Base-by-base conservation (phyloP, 441 rosid genomes). In the Theobroma grandiflorum region DNA sequence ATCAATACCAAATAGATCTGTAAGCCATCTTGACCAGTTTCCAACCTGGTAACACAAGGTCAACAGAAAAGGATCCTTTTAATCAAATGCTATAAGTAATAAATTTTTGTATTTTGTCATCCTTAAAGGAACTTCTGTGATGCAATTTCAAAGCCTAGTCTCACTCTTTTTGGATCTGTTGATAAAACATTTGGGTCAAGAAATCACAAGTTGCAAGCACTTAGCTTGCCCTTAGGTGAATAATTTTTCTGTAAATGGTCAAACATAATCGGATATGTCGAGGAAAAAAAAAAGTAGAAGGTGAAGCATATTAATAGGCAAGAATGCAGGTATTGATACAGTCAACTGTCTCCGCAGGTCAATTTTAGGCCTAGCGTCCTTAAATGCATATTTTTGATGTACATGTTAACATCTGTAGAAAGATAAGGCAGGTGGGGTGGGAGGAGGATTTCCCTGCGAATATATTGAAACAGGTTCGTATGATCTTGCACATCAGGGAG, bases 11-110 rank as follows among this genome's bases (percentile, higher is more conserved):
- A 95, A 96, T 62, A 92, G 83, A 89, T 96, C 99, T 49, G 93
- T 87, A 76, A 96, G 95, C 98, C 98, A 96, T 88, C 96, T 91
- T 9, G 98, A 91, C 97, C 97, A 97, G 86, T 83, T 94, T 70
- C 98, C 99, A 74, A 93, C 90, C 98, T 92, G 84, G 79, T 50
- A 85, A 26, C 58, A 72, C 20, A 31, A 62, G 74, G 35, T 80
- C 58, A 76, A 61, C 50, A 26, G 57, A 70, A 74, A 67, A 79
- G 49, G 63, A 77, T 47, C 42, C 26, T 77, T 70, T 73, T 26
- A 52, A 75, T 78, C 55, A 81, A 63, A 33, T 67, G 67, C 80
- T 55, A 80, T 4, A 45, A 40, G 40, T 55, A 12, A 40, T 22
- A 47, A 69, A 59, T 10, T 38, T 18, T 22, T 6, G 2, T 12